Evolutionary conservation across 1,284 basidiomycete genomes (phyloP).

Genomic region (Ganoderma lingzhi): DNA sequence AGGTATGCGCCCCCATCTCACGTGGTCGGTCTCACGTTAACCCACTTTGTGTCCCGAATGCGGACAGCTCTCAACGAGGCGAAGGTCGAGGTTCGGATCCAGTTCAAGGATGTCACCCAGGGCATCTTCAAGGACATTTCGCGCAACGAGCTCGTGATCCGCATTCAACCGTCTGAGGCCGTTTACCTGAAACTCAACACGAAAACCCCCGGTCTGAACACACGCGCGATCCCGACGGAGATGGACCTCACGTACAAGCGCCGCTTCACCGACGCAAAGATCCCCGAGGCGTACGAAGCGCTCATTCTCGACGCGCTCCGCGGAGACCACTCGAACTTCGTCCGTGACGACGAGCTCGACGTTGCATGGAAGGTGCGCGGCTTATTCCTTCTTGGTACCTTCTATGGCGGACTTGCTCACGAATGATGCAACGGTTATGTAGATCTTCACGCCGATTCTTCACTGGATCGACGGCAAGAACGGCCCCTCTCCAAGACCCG

Average conservation of each 20-base stretch:
- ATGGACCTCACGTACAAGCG: conserved; percentile 98
- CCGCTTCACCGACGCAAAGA: conserved; percentile 87
- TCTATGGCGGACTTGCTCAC: neutral
- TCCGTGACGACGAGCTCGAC: conserved; percentile 94
- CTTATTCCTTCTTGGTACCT: neutral
- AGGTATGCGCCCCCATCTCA: conserved; percentile 56
- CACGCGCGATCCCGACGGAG: conserved; percentile 91
- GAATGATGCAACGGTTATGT: conserved; percentile 10
- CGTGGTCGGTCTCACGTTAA: conserved; percentile 12
- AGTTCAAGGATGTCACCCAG: conserved; percentile 95
- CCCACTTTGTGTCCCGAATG: neutral
- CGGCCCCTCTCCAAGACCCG: conserved; percentile 72
- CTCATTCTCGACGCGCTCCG: conserved; percentile 91
- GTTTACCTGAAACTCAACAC: conserved; percentile 96
- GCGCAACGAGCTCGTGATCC: conserved; percentile 94
- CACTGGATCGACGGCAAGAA: conserved; percentile 91
- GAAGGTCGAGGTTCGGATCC: conserved; percentile 96
- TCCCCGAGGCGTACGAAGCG: conserved; percentile 95
- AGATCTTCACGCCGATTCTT: conserved; percentile 95
- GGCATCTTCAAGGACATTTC: conserved; percentile 97
- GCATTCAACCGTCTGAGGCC: conserved; percentile 94
- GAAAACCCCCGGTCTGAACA: conserved; percentile 91
- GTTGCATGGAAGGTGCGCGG: conserved; percentile 89
- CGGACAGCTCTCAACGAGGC: conserved; percentile 89
- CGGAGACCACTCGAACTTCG: conserved; percentile 93